Percentiles rank a stretch among this genome's conserved stretches.
These are phyloP conservation scores for Martiniozyma asiatica DNA, from an alignment of 1,139 yeast genomes.

Conservation along the genomic window DNA sequence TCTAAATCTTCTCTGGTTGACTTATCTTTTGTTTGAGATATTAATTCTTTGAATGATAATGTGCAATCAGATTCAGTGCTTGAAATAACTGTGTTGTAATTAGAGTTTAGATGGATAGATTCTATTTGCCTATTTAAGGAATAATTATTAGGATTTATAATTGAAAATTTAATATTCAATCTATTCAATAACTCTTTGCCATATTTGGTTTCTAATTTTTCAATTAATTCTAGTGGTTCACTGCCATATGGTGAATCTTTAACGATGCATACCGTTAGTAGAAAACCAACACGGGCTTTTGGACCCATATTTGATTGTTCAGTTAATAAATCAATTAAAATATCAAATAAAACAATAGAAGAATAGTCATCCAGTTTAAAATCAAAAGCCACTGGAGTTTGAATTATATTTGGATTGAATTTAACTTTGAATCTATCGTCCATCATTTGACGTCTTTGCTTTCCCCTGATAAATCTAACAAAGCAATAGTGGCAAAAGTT, in stretches of 20 bases:
- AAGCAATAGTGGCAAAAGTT: constrained; percentile 63
- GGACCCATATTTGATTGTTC: constrained; percentile 47
- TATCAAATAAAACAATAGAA: constrained; percentile 57
- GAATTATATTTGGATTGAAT: constrained; percentile 26
- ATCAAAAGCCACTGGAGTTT: constrained; percentile 42
- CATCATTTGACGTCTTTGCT: constrained; percentile 68
- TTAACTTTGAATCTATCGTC: constrained; percentile 61
- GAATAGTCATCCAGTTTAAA: constrained; percentile 49
- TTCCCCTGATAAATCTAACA: constrained; percentile 56
- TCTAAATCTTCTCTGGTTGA: constrained; percentile 55
- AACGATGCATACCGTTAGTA: constrained; percentile 42
- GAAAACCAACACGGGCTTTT: constrained; percentile 60
- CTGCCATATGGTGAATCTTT: constrained; percentile 19
- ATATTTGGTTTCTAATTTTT: constrained; percentile 15
- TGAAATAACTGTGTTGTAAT: constrained; percentile 14
- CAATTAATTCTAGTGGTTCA: constrained; percentile 2
- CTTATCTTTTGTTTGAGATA: constrained; percentile 32
- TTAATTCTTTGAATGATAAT: constrained; percentile 16
- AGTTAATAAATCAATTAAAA: constrained; percentile 43
- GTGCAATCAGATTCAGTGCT: constrained; percentile 5
- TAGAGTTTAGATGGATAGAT: constrained; percentile 6
- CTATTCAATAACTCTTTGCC: constrained; percentile 9
- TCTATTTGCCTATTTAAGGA: too few species aligned
- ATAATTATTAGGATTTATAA: constrained; percentile 26
- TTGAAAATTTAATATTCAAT: constrained; percentile 24